Evolutionary conservation across 441 rosid species (phyloP), one percentile per base, ranked within the genome.

Genomic region (Breynia disticha): DNA sequence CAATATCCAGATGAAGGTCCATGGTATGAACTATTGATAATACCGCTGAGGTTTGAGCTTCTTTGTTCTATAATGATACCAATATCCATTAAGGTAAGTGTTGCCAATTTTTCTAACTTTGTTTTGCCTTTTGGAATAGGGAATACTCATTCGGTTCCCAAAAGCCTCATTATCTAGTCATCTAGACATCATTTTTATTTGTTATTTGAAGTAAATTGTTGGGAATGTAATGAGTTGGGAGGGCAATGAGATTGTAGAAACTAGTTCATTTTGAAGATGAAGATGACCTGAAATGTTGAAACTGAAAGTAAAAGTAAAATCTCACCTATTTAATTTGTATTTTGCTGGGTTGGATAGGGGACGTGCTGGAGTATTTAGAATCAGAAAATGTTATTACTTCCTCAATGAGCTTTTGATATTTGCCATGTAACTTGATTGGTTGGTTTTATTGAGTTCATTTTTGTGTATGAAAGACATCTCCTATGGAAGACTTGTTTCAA

Each of bases 1-100:
- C 69, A 55, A 48, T 94, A 94, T 70, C 99, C 97, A 46, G 69
- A 77, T 59, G 85, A 90, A 70, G 94, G 87, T 57, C 99, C 95
- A 28, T 94, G 99, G 99, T 94, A 85, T 67, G 97, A 90, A 65
- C 74, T 90, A 46, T 67, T 94, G 74, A 77, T 94, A 64, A 94
- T 94, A 61, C 99, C 97, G 59, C 71, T 94, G 57, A 86, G 99
- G 75, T 94, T 94, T 68, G 97, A 94, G 81, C 96, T 94, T 62
- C 83, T 94, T 35, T 94, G 99, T 71, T 94, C 99, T 70, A 94
- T 94, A 71, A 94, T 94, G 97, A 94, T 94, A 72, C 97, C 99
- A 42, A 94, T 94, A 61, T 94, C 99, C 48, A 81, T 94, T 50
- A 94, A 94, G 94, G 99, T 81, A 72, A 79, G 48, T 54, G 18